These are phyloP conservation scores for Nemophila menziesii DNA, from an alignment of 257 asterid species.

Conservation along the genomic window DNA sequence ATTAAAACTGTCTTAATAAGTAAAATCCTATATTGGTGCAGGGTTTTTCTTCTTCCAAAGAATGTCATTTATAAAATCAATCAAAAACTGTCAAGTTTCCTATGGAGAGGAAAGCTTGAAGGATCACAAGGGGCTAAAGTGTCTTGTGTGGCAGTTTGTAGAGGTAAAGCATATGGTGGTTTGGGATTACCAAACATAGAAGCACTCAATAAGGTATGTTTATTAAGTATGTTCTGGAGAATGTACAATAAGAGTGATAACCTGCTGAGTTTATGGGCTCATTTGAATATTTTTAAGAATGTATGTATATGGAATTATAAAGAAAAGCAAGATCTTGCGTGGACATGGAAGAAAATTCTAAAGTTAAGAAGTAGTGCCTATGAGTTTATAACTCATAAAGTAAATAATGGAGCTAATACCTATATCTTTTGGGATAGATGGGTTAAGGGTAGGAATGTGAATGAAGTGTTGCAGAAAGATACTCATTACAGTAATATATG, in stretches of 20 bases:
- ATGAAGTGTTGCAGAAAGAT: too few species aligned
- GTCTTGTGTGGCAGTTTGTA: not conserved
- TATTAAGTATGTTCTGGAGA: not conserved
- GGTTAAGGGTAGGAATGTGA: too few species aligned
- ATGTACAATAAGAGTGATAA: not conserved
- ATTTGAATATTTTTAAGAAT: not conserved
- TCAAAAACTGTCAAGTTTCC: not conserved
- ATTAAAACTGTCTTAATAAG: not conserved
- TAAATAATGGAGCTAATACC: not conserved
- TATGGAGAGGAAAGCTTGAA: not conserved
- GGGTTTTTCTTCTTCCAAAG: not conserved
- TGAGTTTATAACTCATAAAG: not conserved
- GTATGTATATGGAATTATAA: not conserved
- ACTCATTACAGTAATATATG: too few species aligned
- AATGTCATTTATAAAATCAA: not conserved
- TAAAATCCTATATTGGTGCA: not conserved
- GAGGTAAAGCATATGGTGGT: not conserved
- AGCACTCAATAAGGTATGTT: not conserved
- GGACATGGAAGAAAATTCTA: not conserved
- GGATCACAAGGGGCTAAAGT: not conserved
- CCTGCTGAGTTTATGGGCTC: not conserved
- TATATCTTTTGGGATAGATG: not conserved
- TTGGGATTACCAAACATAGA: not conserved
- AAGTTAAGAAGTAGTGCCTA: not conserved
- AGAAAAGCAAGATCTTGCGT: not conserved